Conservation (phyloP, 495 filamentous ascomycete genomes). For the Arthonia radiata region DNA sequence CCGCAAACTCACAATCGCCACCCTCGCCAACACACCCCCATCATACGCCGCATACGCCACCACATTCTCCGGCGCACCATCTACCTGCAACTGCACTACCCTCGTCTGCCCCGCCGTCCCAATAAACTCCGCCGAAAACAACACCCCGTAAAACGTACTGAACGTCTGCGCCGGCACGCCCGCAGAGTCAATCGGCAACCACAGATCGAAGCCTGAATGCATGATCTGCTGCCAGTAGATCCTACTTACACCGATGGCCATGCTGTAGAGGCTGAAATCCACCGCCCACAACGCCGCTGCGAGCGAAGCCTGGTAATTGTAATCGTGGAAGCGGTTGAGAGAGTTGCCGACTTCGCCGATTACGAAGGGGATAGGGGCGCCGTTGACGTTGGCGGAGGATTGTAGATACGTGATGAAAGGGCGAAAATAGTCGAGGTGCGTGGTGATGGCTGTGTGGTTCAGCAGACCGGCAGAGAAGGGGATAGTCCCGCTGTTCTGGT, state of each 20-base stretch:
- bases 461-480: conserved; percentile 4
- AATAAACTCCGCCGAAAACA: conserved; percentile 5
- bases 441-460: conserved; percentile 9
- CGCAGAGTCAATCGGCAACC: conserved; percentile 2
- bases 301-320: conserved; percentile 1
- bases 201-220: conserved; percentile 2
- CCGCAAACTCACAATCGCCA: conserved; percentile 9
- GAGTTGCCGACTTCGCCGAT: conserved; percentile 4
- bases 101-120: conserved; percentile 1
- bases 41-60: conserved; percentile 11
- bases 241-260: conserved; percentile 3
- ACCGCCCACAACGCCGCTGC: conserved; percentile 6
- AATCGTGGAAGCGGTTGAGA: conserved; percentile 1
- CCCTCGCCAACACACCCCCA: conserved; percentile 1
- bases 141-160: conserved; percentile 3
- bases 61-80: conserved; percentile 2
- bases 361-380: conserved; percentile 3
- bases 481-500: conserved; percentile 4
- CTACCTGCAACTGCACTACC: conserved; percentile 3
- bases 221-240: conserved; percentile 3
- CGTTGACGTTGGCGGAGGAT: background rate
- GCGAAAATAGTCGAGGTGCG: background rate
- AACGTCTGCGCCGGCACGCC: conserved; percentile 1
- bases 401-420: background rate
- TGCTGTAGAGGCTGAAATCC: conserved; percentile 6